Base-by-base conservation (phyloP, 164 flowering plant species). In the Nymphaea thermarum region DNA sequence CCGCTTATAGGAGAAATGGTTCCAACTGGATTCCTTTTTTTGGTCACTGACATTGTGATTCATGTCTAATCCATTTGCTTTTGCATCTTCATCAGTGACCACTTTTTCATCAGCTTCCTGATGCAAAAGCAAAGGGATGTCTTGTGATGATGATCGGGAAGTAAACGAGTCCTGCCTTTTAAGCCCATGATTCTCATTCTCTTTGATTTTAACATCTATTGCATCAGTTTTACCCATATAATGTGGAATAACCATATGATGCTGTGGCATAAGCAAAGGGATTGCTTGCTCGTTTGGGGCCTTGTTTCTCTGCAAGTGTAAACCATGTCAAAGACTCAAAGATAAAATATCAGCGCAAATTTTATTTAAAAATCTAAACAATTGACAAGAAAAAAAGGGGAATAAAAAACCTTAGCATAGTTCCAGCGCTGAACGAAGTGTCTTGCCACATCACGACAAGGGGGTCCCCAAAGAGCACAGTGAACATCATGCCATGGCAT, bases 401-500 rank as follows among this genome's bases (percentile, higher is more conserved):
- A 10, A 25, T 25, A 25, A 59, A 42, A 41, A 70, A 94, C 99
- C 98, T 95, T 95, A 17, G 99, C 98, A 80, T 85, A 87, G 81
- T 95, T 95, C 99, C 99, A 95, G 12, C 99, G 88, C 78, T 95
- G 99, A 76, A 95, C 98, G 81, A 95, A 92, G 70, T 95, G 99
- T 73, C 99, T 82, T 57, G 99, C 99, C 51, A 89, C 77, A 75
- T 95, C 99, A 66, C 97, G 97, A 67, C 99, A 92, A 71, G 99
- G 97, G 17, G 99, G 98, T 53, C 99, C 99, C 98, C 96, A 95
- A 0, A 95, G 83, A 57, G 99, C 99, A 85, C 99, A 95, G 71
- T 95, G 99, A 65, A 94, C 95, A 78, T 94, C 99, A 84, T 94
- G 99, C 99, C 99, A 94, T 71, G 99, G 99, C 99, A 94, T 94